Percentiles rank a stretch among this genome's conserved stretches.
These are phyloP conservation scores for Triticum timopheevii DNA, from an alignment of 176 grass and related monocot genomes.

Conservation along the genomic window DNA sequence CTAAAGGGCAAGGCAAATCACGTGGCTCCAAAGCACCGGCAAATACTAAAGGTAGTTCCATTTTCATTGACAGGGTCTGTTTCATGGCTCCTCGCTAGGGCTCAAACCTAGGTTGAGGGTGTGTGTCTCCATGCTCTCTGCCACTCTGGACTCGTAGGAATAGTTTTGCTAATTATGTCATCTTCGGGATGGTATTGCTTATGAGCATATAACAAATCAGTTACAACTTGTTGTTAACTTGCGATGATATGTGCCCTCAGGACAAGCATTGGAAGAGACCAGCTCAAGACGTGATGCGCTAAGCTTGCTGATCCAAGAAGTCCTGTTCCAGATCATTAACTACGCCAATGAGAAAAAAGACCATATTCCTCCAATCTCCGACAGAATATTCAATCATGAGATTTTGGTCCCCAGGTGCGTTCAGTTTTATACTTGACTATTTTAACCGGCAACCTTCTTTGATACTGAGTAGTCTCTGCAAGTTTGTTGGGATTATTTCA, in stretches of 20 bases:
- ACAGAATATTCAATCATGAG: conserved; percentile 89
- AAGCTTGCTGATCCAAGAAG: conserved; percentile 58
- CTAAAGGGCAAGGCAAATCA: conserved; percentile 61
- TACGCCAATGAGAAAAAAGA: conserved; percentile 96
- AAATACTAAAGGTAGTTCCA: conserved; percentile 49
- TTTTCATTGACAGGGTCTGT: neutral
- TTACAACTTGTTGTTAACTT: conserved; percentile 7
- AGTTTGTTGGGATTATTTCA: conserved; percentile 34
- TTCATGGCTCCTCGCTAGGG: neutral
- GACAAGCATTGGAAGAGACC: conserved; percentile 68
- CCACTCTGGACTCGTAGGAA: neutral
- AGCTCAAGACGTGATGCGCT: conserved; percentile 62
- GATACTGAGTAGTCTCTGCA: neutral
- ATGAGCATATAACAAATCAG: neutral
- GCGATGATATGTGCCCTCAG: conserved; percentile 35
- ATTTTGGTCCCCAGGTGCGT: conserved; percentile 82
- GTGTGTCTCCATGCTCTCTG: neutral
- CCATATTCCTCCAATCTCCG: conserved; percentile 73
- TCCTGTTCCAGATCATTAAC: conserved; percentile 87
- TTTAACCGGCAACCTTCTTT: neutral
- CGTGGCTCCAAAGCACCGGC: conserved; percentile 53
- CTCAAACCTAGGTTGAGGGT: neutral
- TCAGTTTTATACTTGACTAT: neutral
- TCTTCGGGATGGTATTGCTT: neutral
- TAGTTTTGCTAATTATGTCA: neutral